Evolutionary conservation across 78 protist genomes (phyloP), one percentile per base, ranked within the genome.

Genomic region (Bodo saltans): DNA sequence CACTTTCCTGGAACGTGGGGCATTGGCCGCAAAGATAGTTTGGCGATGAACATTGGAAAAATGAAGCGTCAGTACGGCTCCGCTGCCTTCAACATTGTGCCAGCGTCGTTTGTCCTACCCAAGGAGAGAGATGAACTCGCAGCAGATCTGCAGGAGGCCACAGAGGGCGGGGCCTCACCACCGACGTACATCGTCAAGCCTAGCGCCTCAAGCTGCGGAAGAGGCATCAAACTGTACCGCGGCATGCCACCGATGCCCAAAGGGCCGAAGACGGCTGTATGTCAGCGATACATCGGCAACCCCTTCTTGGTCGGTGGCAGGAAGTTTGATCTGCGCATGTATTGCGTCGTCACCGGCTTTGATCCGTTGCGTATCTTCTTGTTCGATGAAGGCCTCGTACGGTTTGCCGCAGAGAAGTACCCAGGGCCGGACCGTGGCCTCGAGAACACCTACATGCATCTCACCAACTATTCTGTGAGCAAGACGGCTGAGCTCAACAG

Each of bases 401-500:
- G 88, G 47, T 85, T 85, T 79, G 70, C 84, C 40, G 74, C 88
- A 26, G 41, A 53, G 27, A n/a, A 71, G 17, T 81, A 80, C 83
- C 30, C 60, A 12, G 69, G n/a, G 37, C 39, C 84, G 8, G 74
- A 27, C 42, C 39, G 4, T 3, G 11, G 0, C 26, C 35, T 60
- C n/a, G 42, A 0, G 29, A 75, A 83, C 71, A 0, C 2, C 12
- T 89, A 27, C 85, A 70, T 69, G 75, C 95, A 92, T 52, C 83
- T 92, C 69, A 92, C 95, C 47, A 92, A 92, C 87, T 92, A 89
- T 72, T 80, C 92, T n/a, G 40, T 92, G 70, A 92, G 88, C 91
- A 87, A 86, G 72, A 74, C 70, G 38, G 60, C 52, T 3, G 4
- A 12, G 37, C 81, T 76, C 30, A 42, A 83, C 30, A 72, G 11